phyloP scores from a whole-genome alignment of 2,329 filamentous ascomycete genomes.

The Drechslerella coelobrocha region DNA sequence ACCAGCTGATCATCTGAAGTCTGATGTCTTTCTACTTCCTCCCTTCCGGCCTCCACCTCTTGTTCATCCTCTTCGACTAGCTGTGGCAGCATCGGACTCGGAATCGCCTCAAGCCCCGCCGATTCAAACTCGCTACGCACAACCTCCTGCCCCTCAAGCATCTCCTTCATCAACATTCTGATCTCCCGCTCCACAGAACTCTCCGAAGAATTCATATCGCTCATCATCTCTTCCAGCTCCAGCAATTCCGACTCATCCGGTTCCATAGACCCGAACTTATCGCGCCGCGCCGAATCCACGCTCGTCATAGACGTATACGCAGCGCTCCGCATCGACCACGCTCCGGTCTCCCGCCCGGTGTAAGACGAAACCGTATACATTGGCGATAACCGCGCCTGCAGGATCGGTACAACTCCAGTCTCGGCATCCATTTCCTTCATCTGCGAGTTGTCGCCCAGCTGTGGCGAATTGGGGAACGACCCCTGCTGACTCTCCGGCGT shows the following conservation, averaged over 20 bases:
- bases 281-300: slow-evolving; percentile 26
- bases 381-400: slow-evolving; percentile 42
- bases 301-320: slow-evolving; percentile 46
- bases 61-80: slow-evolving; percentile 19
- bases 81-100: slow-evolving; percentile 40
- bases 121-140: slow-evolving; percentile 20
- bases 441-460: slow-evolving; percentile 34
- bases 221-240: slow-evolving; percentile 49
- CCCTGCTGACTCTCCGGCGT: slow-evolving; percentile 48
- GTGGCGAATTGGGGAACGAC: slow-evolving; percentile 39
- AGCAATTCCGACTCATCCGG: slow-evolving; percentile 33
- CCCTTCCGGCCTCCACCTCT: slow-evolving; percentile 1
- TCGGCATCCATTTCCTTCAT: slow-evolving; percentile 37
- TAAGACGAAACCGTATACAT: slow-evolving; percentile 47
- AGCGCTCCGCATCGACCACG: slow-evolving; percentile 41
- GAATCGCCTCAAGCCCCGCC: slow-evolving; percentile 18
- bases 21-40: background rate
- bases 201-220: slow-evolving; percentile 42
- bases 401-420: slow-evolving; percentile 27
- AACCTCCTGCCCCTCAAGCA: slow-evolving; percentile 45
- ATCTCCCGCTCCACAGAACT: slow-evolving; percentile 38
- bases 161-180: slow-evolving; percentile 42
- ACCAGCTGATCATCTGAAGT: slow-evolving; percentile 12
- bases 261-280: slow-evolving; percentile 35
- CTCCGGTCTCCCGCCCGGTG: slow-evolving; percentile 32